Conservation (phyloP, 352 stramenopile genomes). For the Elongisporangium prolatum region DNA sequence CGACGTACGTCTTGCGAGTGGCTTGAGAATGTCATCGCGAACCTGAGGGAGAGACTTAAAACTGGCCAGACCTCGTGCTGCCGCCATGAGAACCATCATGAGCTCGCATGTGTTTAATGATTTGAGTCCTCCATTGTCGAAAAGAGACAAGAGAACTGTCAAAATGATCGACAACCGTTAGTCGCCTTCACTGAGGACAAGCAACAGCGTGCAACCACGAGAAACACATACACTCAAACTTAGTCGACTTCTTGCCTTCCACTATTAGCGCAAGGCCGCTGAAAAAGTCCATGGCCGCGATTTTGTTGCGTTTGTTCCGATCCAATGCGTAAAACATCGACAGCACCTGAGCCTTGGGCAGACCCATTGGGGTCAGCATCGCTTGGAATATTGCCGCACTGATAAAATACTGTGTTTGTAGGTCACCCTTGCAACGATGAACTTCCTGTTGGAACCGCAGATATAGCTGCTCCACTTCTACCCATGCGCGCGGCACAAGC, state of each 20-base stretch:
- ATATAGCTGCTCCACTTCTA: slow-evolving; percentile 47
- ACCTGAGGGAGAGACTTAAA: slow-evolving; percentile 35
- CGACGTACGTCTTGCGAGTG: slow-evolving; percentile 38
- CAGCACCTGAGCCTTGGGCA: slow-evolving; percentile 38
- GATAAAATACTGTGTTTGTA: slow-evolving; percentile 49
- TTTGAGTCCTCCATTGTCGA: slow-evolving; percentile 60
- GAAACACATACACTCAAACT: slow-evolving; percentile 49
- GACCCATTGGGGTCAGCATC: slow-evolving; percentile 28
- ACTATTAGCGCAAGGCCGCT: slow-evolving; percentile 49
- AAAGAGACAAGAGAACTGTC: slow-evolving; percentile 47
- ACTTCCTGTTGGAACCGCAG: slow-evolving; percentile 58
- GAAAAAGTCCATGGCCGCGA: slow-evolving; percentile 58
- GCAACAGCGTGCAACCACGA: not conserved
- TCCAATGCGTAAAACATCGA: slow-evolving; percentile 41
- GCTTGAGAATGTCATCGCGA: slow-evolving; percentile 28
- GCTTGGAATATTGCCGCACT: slow-evolving; percentile 38
- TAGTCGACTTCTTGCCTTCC: slow-evolving; percentile 56
- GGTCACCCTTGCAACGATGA: slow-evolving; percentile 25
- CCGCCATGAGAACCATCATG: slow-evolving; percentile 44
- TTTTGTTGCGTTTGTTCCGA: slow-evolving; percentile 11
- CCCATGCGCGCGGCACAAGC: slow-evolving; percentile 46
- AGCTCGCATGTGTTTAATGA: slow-evolving; percentile 59
- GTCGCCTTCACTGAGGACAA: not conserved
- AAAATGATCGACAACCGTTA: slow-evolving; percentile 1
- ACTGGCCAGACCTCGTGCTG: slow-evolving; percentile 41